These are phyloP conservation scores for Phytophthora palmivora DNA, from an alignment of 352 stramenopile genomes.

Conservation along the genomic window DNA sequence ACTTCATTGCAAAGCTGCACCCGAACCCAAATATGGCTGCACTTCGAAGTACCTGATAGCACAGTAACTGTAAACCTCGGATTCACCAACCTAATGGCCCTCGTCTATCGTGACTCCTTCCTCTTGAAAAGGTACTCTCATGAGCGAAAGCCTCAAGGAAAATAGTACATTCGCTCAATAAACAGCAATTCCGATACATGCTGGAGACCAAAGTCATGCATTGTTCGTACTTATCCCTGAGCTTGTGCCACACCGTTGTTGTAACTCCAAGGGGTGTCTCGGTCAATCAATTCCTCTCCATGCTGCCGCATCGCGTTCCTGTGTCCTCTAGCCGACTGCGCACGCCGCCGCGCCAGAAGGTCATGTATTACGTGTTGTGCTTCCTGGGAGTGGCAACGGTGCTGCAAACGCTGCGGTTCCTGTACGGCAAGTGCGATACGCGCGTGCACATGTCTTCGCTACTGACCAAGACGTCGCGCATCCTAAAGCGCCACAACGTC, in stretches of 20 bases:
- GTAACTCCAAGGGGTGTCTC: constrained; percentile 15
- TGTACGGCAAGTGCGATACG: constrained; percentile 83
- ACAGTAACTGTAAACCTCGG: too few species aligned
- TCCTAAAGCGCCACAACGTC: constrained; percentile 69
- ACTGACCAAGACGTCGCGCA: constrained; percentile 68
- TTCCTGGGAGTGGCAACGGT: constrained; percentile 33
- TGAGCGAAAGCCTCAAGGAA: too few species aligned
- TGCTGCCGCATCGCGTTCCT: constrained; percentile 42
- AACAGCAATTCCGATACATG: neutral
- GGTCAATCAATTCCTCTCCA: constrained; percentile 22
- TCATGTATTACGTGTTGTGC: constrained; percentile 39
- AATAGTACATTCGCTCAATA: too few species aligned
- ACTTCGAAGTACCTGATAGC: too few species aligned
- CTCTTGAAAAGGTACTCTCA: too few species aligned
- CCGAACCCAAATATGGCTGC: constrained; percentile 28
- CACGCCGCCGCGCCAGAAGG: constrained; percentile 25
- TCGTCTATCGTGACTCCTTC: too few species aligned
- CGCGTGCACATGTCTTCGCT: constrained; percentile 70
- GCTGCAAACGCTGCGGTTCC: constrained; percentile 59
- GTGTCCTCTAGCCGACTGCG: constrained; percentile 23
- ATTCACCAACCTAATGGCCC: too few species aligned
- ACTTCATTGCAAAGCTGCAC: neutral
- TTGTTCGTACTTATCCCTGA: constrained; percentile 25
- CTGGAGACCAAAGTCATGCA: neutral
- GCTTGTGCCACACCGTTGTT: constrained; percentile 14